These are phyloP conservation scores for Blastobotrys mokoenaii DNA, from an alignment of 805 yeast species.

Conservation along the genomic window DNA sequence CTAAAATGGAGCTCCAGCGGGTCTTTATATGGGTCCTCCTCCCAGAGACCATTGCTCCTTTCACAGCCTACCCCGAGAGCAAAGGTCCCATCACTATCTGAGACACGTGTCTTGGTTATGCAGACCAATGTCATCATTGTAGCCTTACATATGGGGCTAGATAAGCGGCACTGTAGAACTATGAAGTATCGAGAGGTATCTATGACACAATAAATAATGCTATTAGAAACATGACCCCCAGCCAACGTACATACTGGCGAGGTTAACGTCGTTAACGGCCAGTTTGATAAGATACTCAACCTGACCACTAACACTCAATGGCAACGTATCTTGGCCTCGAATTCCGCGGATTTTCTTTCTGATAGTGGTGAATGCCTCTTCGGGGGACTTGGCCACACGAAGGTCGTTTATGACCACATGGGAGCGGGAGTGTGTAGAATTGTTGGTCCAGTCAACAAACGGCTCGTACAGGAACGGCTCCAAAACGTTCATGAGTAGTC, in stretches of 20 bases:
- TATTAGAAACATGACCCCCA: constrained; percentile 69
- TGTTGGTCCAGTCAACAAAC: constrained; percentile 64
- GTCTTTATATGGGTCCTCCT: too few relatives aligned
- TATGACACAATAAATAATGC: neutral
- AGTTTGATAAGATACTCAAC: constrained; percentile 82
- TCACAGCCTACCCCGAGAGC: too few relatives aligned
- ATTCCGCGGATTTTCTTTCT: constrained; percentile 80
- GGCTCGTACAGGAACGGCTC: constrained; percentile 94
- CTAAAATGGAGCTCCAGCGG: too few relatives aligned
- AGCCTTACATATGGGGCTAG: too few relatives aligned
- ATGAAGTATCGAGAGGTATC: too few relatives aligned
- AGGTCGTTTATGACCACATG: constrained; percentile 15
- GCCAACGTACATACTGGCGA: constrained; percentile 86
- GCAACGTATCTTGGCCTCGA: constrained; percentile 69
- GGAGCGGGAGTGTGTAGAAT: constrained; percentile 26
- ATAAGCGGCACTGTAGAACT: too few relatives aligned
- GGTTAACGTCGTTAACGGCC: constrained; percentile 61
- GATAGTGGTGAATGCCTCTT: constrained; percentile 61
- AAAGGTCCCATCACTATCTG: neutral
- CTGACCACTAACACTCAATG: constrained; percentile 86
- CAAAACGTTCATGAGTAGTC: constrained; percentile 76
- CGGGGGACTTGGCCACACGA: constrained; percentile 35
- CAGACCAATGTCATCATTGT: too few relatives aligned
- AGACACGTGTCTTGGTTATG: too few relatives aligned
- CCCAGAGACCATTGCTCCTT: too few relatives aligned